These are phyloP conservation scores for Citeromyces hawaiiensis DNA, from an alignment of 1,139 yeast genomes.

Conservation along the genomic window DNA sequence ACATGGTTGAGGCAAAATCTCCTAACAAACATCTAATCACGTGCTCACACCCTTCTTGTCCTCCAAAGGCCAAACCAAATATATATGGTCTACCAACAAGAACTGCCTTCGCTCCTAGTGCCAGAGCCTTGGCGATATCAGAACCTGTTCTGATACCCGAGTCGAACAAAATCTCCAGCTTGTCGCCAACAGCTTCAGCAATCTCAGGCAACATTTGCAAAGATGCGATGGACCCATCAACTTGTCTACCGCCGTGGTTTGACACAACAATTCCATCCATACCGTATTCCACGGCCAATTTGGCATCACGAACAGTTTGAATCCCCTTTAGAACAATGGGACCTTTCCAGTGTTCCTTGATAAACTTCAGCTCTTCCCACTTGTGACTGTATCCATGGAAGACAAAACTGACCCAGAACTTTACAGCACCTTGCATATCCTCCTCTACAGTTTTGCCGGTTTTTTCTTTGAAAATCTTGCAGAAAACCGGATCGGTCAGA, in stretches of 20 bases:
- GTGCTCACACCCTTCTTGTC: conserved; percentile 32
- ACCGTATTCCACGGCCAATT: conserved; percentile 29
- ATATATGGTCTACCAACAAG: conserved; percentile 38
- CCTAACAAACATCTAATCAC: conserved; percentile 13
- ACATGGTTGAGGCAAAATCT: not conserved
- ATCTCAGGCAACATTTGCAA: conserved; percentile 34
- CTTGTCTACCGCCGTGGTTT: conserved; percentile 44
- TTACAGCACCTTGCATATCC: not conserved
- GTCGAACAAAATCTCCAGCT: conserved; percentile 31
- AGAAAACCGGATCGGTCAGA: conserved; percentile 17
- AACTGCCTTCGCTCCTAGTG: conserved; percentile 42
- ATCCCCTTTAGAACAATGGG: conserved; percentile 44
- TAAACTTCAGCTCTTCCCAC: conserved; percentile 23
- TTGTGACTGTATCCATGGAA: conserved; percentile 12
- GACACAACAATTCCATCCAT: conserved; percentile 37
- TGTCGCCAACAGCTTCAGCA: conserved; percentile 23
- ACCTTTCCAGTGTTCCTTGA: conserved; percentile 38
- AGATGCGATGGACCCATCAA: conserved; percentile 35
- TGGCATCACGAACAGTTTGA: conserved; percentile 35
- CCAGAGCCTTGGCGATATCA: conserved; percentile 37
- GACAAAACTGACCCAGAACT: not conserved
- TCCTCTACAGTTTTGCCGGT: not conserved
- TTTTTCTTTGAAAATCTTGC: not conserved
- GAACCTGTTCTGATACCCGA: conserved; percentile 44
- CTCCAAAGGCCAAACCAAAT: conserved; percentile 33